Conservation (phyloP, 2,329 filamentous ascomycete genomes). For the Aspergillus vadensis region DNA sequence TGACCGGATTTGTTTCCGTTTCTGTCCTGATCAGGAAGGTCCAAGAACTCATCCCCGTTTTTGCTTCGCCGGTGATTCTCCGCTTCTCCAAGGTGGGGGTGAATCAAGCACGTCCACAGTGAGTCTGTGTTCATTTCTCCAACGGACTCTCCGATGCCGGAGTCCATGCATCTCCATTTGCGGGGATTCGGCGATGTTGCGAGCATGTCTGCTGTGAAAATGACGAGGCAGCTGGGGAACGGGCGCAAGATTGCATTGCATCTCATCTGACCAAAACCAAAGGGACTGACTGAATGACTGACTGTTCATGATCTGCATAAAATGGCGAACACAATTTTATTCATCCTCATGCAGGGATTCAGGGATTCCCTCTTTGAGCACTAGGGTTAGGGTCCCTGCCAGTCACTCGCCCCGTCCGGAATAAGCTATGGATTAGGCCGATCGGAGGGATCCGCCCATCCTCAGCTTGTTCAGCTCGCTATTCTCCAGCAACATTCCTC, state of each 20-base stretch:
- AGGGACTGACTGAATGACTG: no score
- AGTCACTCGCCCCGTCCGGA: background rate
- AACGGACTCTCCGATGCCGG: slow-evolving; percentile 11
- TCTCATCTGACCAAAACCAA: no score
- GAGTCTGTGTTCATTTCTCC: background rate
- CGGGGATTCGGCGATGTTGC: background rate
- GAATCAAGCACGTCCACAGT: background rate
- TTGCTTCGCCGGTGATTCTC: slow-evolving; percentile 3
- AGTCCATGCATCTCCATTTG: slow-evolving; percentile 9
- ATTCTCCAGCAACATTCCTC: background rate
- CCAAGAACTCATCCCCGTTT: background rate
- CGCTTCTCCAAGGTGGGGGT: background rate
- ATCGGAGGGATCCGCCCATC: background rate
- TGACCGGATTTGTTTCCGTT: background rate
- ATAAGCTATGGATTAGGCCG: slow-evolving; percentile 1
- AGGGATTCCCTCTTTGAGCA: background rate
- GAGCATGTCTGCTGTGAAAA: background rate
- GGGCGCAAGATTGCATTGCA: no score
- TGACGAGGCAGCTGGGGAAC: background rate
- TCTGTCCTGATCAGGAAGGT: background rate
- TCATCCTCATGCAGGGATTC: background rate
- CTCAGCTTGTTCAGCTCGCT: no score
- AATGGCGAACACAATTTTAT: background rate
- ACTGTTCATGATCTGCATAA: background rate
- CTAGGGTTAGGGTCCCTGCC: slow-evolving; percentile 3